Evolutionary conservation across 2,329 filamentous ascomycete genomes (phyloP).

Genomic region (Rhexocercosporidium sp.): DNA sequence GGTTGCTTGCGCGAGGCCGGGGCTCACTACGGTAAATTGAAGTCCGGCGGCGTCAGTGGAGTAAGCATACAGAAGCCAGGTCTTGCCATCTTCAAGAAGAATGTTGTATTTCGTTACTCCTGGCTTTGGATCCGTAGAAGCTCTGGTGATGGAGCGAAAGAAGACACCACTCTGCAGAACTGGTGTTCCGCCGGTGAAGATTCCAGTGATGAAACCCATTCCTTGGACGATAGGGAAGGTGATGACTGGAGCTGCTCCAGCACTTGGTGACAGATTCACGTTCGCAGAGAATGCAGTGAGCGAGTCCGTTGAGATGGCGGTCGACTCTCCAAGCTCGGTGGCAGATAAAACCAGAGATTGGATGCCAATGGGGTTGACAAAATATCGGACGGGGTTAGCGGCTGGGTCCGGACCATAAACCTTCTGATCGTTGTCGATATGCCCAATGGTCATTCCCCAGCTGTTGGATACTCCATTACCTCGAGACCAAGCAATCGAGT

Average conservation of each 20-base stretch:
- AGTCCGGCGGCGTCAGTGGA: conserved; percentile 63
- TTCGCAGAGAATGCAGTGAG: conserved; percentile 66
- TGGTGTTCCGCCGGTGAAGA: conserved; percentile 74
- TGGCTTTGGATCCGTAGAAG: conserved; percentile 60
- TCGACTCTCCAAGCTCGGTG: conserved; percentile 67
- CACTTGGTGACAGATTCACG: conserved; percentile 66
- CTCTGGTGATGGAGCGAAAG: conserved; percentile 69
- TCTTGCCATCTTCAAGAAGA: conserved; percentile 70
- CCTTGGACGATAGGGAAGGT: conserved; percentile 87
- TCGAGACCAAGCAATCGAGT: conserved; percentile 70
- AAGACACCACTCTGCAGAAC: conserved; percentile 75
- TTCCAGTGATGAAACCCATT: conserved; percentile 82
- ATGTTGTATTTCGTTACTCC: conserved; percentile 79
- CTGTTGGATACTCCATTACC: conserved; percentile 66
- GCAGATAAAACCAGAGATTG: conserved; percentile 84
- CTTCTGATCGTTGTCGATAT: conserved; percentile 70
- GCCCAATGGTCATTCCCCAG: conserved; percentile 80
- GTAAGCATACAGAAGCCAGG: conserved; percentile 83
- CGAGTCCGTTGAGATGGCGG: conserved; percentile 58
- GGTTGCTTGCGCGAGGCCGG: conserved; percentile 67
- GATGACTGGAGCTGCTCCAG: conserved; percentile 62
- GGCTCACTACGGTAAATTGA: conserved; percentile 71
- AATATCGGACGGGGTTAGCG: conserved; percentile 70
- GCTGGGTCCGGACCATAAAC: conserved; percentile 65
- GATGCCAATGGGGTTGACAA: conserved; percentile 80